Percentiles rank a stretch among this genome's conserved stretches.
Evolutionary conservation across 2,329 filamentous ascomycete genomes (phyloP).

Genomic region (Cryphonectria japonica): DNA sequence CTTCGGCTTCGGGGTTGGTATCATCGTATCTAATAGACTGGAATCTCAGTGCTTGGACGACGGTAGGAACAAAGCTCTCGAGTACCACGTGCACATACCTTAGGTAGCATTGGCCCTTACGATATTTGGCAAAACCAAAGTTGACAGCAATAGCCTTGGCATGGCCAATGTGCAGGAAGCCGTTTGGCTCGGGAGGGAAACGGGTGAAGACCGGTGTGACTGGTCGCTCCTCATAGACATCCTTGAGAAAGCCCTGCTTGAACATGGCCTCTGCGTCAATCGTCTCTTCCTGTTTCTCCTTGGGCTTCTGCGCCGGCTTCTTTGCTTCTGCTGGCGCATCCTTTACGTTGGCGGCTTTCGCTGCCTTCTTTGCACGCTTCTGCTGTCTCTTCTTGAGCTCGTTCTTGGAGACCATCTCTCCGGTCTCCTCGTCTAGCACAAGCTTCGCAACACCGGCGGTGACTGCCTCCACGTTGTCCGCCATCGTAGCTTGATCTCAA

Average conservation of each 20-base stretch:
- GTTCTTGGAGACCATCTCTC: constrained; percentile 47
- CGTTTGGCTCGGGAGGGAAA: constrained; percentile 89
- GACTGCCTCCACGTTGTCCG: constrained; percentile 40
- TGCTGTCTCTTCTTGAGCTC: constrained; percentile 45
- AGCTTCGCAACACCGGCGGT: constrained; percentile 41
- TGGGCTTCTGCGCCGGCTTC: constrained; percentile 40
- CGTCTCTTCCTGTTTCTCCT: constrained; percentile 49
- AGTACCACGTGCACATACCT: constrained; percentile 8
- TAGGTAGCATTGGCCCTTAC: constrained; percentile 64
- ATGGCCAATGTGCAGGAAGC: constrained; percentile 91
- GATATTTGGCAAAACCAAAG: constrained; percentile 88
- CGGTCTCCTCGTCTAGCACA: constrained; percentile 46
- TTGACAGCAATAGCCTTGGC: constrained; percentile 96
- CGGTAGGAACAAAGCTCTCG: background rate
- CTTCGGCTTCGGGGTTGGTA: constrained; percentile 92
- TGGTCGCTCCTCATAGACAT: constrained; percentile 72
- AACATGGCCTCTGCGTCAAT: constrained; percentile 72
- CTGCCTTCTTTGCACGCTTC: constrained; percentile 38
- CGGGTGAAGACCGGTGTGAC: constrained; percentile 67
- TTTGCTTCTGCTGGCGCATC: constrained; percentile 32
- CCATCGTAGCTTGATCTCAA: constrained; percentile 33
- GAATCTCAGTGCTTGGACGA: background rate
- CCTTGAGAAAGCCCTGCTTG: constrained; percentile 75
- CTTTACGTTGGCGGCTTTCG: constrained; percentile 33
- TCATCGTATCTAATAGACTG: constrained; percentile 80